These are phyloP conservation scores for Coleophoma cylindrospora DNA, from an alignment of 2,329 filamentous ascomycete species.

Conservation along the genomic window DNA sequence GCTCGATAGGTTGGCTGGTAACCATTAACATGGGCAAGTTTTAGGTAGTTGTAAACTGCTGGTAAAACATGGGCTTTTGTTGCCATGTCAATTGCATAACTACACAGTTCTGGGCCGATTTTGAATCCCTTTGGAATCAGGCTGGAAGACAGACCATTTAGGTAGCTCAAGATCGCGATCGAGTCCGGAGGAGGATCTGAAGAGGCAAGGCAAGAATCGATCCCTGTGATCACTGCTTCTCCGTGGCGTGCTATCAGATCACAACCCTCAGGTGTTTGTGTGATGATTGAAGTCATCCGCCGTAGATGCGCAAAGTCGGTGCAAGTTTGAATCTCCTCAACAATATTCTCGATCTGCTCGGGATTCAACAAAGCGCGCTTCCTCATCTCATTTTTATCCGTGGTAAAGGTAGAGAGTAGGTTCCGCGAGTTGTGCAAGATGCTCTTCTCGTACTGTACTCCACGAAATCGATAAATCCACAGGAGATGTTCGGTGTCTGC, in stretches of 20 bases:
- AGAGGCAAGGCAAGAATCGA: neutral
- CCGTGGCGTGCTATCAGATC: conserved; percentile 5
- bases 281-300: conserved; percentile 9
- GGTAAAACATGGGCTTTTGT: conserved; percentile 5
- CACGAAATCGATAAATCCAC: neutral
- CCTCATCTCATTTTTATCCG: neutral
- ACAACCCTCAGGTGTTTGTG: conserved; percentile 10
- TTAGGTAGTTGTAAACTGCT: conserved; percentile 11
- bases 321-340: neutral
- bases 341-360: neutral
- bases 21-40: neutral
- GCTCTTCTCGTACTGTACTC: neutral
- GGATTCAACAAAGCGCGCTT: neutral
- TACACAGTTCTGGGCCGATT: conserved; percentile 7
- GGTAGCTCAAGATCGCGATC: neutral
- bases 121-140: conserved; percentile 8
- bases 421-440: neutral
- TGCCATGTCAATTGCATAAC: conserved; percentile 12
- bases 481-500: neutral
- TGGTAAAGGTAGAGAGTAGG: neutral
- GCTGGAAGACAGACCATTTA: conserved; percentile 13
- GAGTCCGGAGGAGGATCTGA: neutral
- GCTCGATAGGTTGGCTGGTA: neutral
- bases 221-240: neutral
- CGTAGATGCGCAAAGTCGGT: neutral